These are phyloP conservation scores for Lipomyces yamanashiensis DNA, from an alignment of 805 yeast genomes.

Conservation along the genomic window DNA sequence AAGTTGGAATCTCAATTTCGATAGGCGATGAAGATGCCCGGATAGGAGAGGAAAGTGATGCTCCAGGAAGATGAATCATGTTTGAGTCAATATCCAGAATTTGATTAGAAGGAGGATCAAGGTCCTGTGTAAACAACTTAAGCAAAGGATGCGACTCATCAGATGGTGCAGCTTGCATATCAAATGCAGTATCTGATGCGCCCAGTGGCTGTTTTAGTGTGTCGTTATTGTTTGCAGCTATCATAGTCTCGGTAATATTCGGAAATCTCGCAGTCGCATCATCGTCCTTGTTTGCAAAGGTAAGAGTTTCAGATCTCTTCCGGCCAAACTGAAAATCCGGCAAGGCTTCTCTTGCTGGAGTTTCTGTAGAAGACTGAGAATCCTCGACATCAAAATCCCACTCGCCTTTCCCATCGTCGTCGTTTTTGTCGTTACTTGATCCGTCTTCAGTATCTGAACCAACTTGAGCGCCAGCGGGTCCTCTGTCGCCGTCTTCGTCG, in stretches of 20 bases:
- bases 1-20: slow-evolving; percentile 42
- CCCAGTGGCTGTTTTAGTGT: slow-evolving; percentile 3
- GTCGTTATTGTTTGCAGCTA: background rate
- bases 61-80: slow-evolving; percentile 10
- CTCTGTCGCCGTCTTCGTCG: background rate
- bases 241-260: background rate
- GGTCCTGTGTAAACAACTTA: slow-evolving; percentile 26
- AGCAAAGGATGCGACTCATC: slow-evolving; percentile 23
- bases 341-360: background rate
- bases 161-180: background rate
- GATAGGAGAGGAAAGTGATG: slow-evolving; percentile 1
- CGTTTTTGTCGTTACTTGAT: slow-evolving; percentile 44
- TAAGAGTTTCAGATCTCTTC: background rate
- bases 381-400: slow-evolving; percentile 35
- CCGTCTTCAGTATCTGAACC: slow-evolving; percentile 34
- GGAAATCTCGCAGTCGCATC: slow-evolving; percentile 1
- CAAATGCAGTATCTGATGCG: background rate
- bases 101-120: slow-evolving; percentile 6
- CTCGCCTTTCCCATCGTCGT: slow-evolving; percentile 24
- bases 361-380: background rate
- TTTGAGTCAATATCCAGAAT: slow-evolving; percentile 16
- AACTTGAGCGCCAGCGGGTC: slow-evolving; percentile 30
- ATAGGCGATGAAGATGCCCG: slow-evolving; percentile 35
- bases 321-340: background rate
- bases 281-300: background rate